Evolutionary conservation across 805 yeast species (phyloP).

Genomic region (Candida lessepsii): DNA sequence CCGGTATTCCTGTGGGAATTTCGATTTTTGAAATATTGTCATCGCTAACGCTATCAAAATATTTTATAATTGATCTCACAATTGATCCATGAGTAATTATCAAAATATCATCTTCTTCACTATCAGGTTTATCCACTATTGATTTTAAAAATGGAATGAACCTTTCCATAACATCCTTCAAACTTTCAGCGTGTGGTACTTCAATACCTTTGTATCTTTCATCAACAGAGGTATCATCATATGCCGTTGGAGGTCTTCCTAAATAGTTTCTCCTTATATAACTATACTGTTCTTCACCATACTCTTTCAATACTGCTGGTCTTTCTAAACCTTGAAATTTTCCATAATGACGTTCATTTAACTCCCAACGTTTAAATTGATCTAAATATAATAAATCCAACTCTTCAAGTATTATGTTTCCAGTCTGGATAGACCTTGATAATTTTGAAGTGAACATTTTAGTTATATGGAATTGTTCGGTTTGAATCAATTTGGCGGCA

Average conservation of each 20-base stretch:
- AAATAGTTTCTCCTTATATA: constrained; percentile 36
- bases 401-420: constrained; percentile 34
- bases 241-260: constrained; percentile 37
- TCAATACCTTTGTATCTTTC: constrained; percentile 31
- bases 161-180: constrained; percentile 39
- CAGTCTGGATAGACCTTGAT: constrained; percentile 41
- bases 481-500: constrained; percentile 36
- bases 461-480: constrained; percentile 20
- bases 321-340: constrained; percentile 41
- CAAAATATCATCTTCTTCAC: constrained; percentile 28
- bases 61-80: constrained; percentile 41
- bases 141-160: constrained; percentile 35
- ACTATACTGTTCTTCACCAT: constrained; percentile 38
- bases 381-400: constrained; percentile 36
- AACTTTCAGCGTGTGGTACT: constrained; percentile 40
- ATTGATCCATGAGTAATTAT: constrained; percentile 45
- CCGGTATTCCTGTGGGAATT: constrained; percentile 45
- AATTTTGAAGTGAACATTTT: constrained; percentile 40
- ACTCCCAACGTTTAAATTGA: constrained; percentile 39
- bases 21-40: constrained; percentile 38
- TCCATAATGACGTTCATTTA: constrained; percentile 47
- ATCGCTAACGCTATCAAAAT: constrained; percentile 35
- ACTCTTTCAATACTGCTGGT: constrained; percentile 31
- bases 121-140: constrained; percentile 22
- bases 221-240: constrained; percentile 32